These are phyloP conservation scores for Elongisporangium prolatum DNA, from an alignment of 352 stramenopile species.

Conservation along the genomic window DNA sequence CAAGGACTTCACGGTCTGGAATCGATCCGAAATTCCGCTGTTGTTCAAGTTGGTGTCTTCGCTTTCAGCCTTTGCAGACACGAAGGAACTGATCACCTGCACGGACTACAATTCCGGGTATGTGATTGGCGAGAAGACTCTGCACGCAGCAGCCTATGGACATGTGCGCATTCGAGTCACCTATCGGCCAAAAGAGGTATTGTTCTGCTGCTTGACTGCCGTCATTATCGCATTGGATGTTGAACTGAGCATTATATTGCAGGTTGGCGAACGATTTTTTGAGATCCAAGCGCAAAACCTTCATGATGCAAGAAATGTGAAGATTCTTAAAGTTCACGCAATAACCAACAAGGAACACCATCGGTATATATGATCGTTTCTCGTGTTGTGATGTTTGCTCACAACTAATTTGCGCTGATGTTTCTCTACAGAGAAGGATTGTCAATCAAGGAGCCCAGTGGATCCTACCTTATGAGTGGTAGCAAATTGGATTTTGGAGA, in stretches of 20 bases:
- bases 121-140: conserved; percentile 70
- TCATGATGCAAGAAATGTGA: conserved; percentile 81
- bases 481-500: conserved; percentile 88
- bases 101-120: conserved; percentile 87
- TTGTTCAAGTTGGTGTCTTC: conserved; percentile 83
- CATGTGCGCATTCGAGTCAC: conserved; percentile 85
- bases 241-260: conserved; percentile 6
- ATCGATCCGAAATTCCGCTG: conserved; percentile 84
- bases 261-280: conserved; percentile 84
- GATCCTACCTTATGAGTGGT: conserved; percentile 82
- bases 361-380: conserved; percentile 26
- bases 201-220: neutral
- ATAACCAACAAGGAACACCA: conserved; percentile 88
- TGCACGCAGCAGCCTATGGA: conserved; percentile 78
- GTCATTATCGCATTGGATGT: neutral
- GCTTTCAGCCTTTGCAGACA: conserved; percentile 57
- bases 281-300: conserved; percentile 86
- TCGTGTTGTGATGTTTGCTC: neutral
- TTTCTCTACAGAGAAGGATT: conserved; percentile 62
- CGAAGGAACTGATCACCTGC: conserved; percentile 68
- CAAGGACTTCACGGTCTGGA: conserved; percentile 90
- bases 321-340: conserved; percentile 81
- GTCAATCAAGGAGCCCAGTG: conserved; percentile 81
- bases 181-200: conserved; percentile 76
- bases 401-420: neutral